Evolutionary conservation across 1,284 basidiomycete species (phyloP).

Genomic region (Irpex sp.): DNA sequence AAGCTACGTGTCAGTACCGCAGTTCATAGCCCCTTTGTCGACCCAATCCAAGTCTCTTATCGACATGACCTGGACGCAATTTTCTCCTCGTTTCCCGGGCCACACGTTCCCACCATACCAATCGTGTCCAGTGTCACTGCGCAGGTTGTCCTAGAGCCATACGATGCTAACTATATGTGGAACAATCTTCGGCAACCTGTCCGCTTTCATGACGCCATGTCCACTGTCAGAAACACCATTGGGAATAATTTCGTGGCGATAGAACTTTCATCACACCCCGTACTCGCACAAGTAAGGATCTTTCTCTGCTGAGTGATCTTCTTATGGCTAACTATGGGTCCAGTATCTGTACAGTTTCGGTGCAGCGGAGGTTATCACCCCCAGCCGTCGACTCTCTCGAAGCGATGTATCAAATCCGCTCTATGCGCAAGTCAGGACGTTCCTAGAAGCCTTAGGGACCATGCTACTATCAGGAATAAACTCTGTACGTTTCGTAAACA

Average conservation of each 20-base stretch:
- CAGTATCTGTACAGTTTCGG: not conserved
- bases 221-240: slow-evolving; percentile 15
- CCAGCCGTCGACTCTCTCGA: slow-evolving; percentile 8
- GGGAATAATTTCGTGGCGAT: slow-evolving; percentile 23
- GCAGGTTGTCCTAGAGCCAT: slow-evolving; percentile 14
- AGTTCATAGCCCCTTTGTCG: slow-evolving; percentile 33
- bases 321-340: slow-evolving; percentile 13
- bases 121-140: slow-evolving; percentile 26
- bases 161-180: slow-evolving; percentile 34
- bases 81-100: slow-evolving; percentile 20
- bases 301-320: slow-evolving; percentile 19
- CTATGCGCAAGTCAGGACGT: not conserved
- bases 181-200: slow-evolving; percentile 30
- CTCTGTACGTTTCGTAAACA: not conserved
- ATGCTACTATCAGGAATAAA: not conserved
- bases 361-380: slow-evolving; percentile 23
- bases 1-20: slow-evolving; percentile 25
- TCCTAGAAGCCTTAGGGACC: not conserved
- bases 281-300: slow-evolving; percentile 26
- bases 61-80: slow-evolving; percentile 4
- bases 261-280: slow-evolving; percentile 35
- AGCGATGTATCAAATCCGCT: not conserved
- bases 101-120: slow-evolving; percentile 11
- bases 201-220: slow-evolving; percentile 25
- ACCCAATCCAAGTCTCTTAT: slow-evolving; percentile 21